Evolutionary conservation across 164 flowering plant species (phyloP), one percentile per base, ranked within the genome.

Genomic region (Nelumbo lutea): DNA sequence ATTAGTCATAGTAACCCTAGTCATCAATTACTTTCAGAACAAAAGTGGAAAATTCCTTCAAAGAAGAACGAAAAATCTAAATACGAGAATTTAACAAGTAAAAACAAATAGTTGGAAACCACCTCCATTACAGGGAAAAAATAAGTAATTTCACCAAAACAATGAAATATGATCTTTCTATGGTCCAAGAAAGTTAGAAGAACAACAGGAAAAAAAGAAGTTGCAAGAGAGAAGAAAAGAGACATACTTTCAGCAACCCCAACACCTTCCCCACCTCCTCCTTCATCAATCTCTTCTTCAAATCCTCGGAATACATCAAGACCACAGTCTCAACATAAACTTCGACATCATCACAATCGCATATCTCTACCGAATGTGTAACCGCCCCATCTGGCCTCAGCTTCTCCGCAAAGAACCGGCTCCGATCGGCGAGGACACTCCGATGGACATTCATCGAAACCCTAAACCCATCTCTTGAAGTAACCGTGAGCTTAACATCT

Each of bases 331-430:
- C 96, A 71, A 90, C 87, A 80, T 94, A 94, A 6, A 83, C 85
- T 81, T 86, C 96, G 62, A 91, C 92, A 67, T 94, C 93, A 75
- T 90, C 96, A 67, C 93, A 89, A 39, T 91, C 97, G 61, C 87
- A 84, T 70, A 94, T 91, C 82, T 91, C 98, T 64, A 94, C 92
- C 8, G 81, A 72, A 72, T 88, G 91, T 64, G 76, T 55, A 2
- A 79, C 73, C 62, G 73, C 84, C 61, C 68, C 76, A 15, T 64
- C 82, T 42, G 70, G 62, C 74, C 66, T 68, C 59, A 94, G 72
- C 78, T 86, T 91, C 70, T 86, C 96, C 8, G 83, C 86, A 52
- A 94, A 94, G 69, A 89, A 94, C 63, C 88, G 75, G 72, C 97
- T 91, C 70, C 79, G 76, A 7, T 71, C 82, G 1, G 80, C 79